Base-by-base conservation (phyloP, 352 stramenopile genomes). In the Globisporangium megalacanthum region DNA sequence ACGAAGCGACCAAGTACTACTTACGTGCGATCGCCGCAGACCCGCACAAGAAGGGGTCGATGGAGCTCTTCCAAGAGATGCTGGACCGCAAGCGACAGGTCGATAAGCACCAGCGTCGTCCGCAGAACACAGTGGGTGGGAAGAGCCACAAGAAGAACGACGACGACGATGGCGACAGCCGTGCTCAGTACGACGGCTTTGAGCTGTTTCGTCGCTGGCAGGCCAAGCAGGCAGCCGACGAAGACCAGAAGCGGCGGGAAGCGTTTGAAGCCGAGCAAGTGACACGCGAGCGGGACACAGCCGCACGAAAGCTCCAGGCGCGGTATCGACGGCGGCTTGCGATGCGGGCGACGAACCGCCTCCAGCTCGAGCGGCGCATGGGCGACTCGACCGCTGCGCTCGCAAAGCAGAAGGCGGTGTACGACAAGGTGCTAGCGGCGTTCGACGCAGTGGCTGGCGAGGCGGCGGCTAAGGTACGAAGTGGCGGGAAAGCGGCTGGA, bases 11-110 rank as follows among this genome's bases (percentile, higher is more conserved):
- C 13, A 64, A 60, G 49, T 82, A 88, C 61, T 95, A 92, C 57
- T 45, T 95, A 31, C 67, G 68, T 0, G 83, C 85, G 1, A 65
- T 92, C n/a, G 73, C 79, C 0, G 64, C 80, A 0, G 69, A 90
- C 36, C 81, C 81, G 13, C 75, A 86, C 58, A 85, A 84, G 25
- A 68, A 76, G 53, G 75, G 70, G 2, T 66, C 66, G 1, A 79
- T 92, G 69, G 70, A 85, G 37, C 67, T 90, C 7, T 92, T 95
- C 51, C 82, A 95, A 52, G 78, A 79, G 15, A 85, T 92, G 80
- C 60, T 95, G 5, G 68, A 79, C 25, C 71, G 76, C 7, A 71
- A 79, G 46, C 73, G 64, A 49, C 64, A 68, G 4, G 61, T 79
- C 0, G 65, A 86, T 39, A 64, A 59, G 35, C 49, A 63, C 2